Evolutionary conservation across 75 land plant species (phyloP).

Genomic region (Chamaecyparis obtusa): DNA sequence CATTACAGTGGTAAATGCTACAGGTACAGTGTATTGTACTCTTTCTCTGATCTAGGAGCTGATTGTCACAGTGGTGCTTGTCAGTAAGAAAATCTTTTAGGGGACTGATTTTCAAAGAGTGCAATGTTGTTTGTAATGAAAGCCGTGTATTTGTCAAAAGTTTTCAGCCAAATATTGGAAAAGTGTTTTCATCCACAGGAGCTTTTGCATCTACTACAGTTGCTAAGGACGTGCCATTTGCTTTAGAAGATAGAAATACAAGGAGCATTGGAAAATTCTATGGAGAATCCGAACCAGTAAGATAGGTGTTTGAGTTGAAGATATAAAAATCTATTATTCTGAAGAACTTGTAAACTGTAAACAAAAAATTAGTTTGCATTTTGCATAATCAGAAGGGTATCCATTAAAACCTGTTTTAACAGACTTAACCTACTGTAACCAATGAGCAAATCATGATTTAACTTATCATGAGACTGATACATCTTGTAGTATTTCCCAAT

Average conservation of each 20-base stretch:
- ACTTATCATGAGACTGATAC: slow-evolving; percentile 11
- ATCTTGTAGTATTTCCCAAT: background rate
- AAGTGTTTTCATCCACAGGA: slow-evolving; percentile 57
- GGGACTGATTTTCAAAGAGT: background rate
- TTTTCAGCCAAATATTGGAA: slow-evolving; percentile 75
- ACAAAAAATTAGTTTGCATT: slow-evolving; percentile 67
- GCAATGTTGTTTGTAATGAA: slow-evolving; percentile 84
- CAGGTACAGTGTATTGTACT: background rate
- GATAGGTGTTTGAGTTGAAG: slow-evolving; percentile 23
- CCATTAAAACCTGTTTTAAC: slow-evolving; percentile 1
- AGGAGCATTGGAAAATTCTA: background rate
- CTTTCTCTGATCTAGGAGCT: slow-evolving; percentile 13
- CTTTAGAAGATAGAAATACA: slow-evolving; percentile 60
- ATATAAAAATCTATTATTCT: slow-evolving; percentile 57
- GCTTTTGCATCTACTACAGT: slow-evolving; percentile 78
- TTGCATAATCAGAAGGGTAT: slow-evolving; percentile 31
- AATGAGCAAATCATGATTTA: slow-evolving; percentile 7
- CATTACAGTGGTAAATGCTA: background rate
- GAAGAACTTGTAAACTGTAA: slow-evolving; percentile 79
- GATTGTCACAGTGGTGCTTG: slow-evolving; percentile 34
- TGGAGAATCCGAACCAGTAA: slow-evolving; percentile 12
- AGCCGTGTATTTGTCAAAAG: slow-evolving; percentile 72
- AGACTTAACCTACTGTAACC: background rate
- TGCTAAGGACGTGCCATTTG: slow-evolving; percentile 80
- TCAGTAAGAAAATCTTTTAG: background rate